Conservation (phyloP, 176 grass and related monocot genomes). For the Aegilops sharonensis region DNA sequence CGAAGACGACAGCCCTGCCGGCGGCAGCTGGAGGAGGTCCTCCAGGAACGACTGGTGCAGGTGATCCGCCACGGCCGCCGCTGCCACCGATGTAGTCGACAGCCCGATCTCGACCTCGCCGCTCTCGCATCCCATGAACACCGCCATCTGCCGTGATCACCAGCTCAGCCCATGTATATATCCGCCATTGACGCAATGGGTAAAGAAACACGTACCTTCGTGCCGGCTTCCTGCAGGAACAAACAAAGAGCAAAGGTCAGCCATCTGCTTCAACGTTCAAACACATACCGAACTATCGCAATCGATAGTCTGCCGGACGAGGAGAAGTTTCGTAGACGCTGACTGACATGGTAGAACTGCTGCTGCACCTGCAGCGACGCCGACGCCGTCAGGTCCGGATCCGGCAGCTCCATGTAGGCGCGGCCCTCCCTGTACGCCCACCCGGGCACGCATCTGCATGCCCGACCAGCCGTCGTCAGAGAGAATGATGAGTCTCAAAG, state of each 20-base stretch:
- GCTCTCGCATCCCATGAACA: conserved; percentile 69
- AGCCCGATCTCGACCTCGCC: conserved; percentile 90
- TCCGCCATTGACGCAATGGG: background rate
- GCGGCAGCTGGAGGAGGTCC: conserved; percentile 34
- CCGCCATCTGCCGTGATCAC: conserved; percentile 45
- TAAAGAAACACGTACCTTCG: conserved; percentile 61
- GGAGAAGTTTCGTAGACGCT: background rate
- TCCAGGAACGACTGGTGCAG: conserved; percentile 42
- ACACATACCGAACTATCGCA: background rate
- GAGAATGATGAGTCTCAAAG: background rate
- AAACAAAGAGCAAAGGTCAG: conserved; percentile 27
- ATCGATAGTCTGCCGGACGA: background rate
- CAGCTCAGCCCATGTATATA: background rate
- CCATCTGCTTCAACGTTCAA: background rate
- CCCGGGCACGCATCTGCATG: conserved; percentile 61
- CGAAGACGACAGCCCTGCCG: conserved; percentile 29
- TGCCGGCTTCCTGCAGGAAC: conserved; percentile 62
- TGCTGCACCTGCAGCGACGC: conserved; percentile 56
- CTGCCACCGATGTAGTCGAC: background rate
- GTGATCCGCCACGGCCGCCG: conserved; percentile 27
- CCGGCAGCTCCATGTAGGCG: conserved; percentile 52
- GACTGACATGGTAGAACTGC: conserved; percentile 75
- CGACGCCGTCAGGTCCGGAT: conserved; percentile 42
- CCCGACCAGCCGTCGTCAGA: background rate
- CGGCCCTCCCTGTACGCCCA: conserved; percentile 62